Evolutionary conservation across 495 filamentous ascomycete species (phyloP).

Genomic region (Hyaloscypha hepaticicola): DNA sequence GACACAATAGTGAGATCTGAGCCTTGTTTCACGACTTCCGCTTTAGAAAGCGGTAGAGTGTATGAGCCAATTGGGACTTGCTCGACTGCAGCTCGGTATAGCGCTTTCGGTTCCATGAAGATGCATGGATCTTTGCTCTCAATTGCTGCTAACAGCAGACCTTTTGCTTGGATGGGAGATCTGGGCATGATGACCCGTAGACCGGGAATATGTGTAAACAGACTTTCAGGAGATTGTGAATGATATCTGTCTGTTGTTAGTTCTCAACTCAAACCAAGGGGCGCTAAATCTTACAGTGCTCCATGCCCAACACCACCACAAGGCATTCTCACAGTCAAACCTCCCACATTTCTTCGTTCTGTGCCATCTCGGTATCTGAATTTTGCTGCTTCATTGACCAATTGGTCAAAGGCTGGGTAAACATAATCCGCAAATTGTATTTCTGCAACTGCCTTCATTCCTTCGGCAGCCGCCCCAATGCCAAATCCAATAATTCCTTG

Average conservation of each 20-base stretch:
- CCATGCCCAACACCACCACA: constrained; percentile 95
- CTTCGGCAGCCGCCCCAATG: constrained; percentile 84
- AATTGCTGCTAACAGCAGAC: constrained; percentile 79
- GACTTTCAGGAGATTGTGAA: constrained; percentile 86
- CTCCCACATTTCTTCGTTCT: constrained; percentile 66
- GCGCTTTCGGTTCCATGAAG: constrained; percentile 95
- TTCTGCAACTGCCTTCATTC: constrained; percentile 91
- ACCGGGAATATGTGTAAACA: constrained; percentile 92
- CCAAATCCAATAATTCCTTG: constrained; percentile 95
- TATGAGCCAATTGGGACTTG: constrained; percentile 86
- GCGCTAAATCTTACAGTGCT: constrained; percentile 59
- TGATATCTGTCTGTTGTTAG: constrained; percentile 62
- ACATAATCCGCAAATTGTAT: constrained; percentile 99
- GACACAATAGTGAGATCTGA: constrained; percentile 83
- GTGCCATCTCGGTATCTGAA: constrained; percentile 81
- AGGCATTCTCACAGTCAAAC: constrained; percentile 91
- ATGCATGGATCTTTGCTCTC: constrained; percentile 84
- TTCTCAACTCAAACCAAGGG: background rate
- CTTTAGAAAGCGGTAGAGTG: constrained; percentile 80
- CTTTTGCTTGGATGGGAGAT: constrained; percentile 89
- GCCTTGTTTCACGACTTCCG: constrained; percentile 83
- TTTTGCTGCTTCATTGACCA: constrained; percentile 96
- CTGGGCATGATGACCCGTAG: constrained; percentile 87
- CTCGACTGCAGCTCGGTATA: constrained; percentile 94
- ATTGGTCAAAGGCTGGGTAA: constrained; percentile 94